These are phyloP conservation scores for Fusarium pseudograminearum DNA, from an alignment of 2,329 filamentous ascomycete species.

Conservation along the genomic window DNA sequence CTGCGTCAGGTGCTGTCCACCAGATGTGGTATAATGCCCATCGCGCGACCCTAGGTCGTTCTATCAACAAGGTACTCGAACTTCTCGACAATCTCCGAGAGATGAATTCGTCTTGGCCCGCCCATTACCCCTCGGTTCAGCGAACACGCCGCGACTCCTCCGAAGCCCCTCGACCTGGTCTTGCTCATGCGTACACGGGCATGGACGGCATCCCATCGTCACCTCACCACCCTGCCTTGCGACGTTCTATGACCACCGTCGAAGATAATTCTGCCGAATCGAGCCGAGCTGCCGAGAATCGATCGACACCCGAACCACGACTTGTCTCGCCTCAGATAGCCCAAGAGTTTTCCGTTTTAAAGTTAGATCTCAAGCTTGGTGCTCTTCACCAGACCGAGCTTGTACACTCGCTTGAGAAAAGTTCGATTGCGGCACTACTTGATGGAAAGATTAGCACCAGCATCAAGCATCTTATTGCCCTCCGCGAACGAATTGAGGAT, in stretches of 20 bases:
- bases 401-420: conserved; percentile 94
- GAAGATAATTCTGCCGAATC: conserved; percentile 72
- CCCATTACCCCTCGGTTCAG: conserved; percentile 90
- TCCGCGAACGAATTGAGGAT: conserved; percentile 95
- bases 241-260: conserved; percentile 79
- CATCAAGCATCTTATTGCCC: conserved; percentile 86
- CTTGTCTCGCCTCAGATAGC: conserved; percentile 92
- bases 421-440: conserved; percentile 87
- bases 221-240: conserved; percentile 63
- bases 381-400: conserved; percentile 87
- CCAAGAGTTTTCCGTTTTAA: conserved; percentile 94
- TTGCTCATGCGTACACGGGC: conserved; percentile 73
- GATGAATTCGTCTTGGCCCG: conserved; percentile 92
- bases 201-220: conserved; percentile 61
- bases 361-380: conserved; percentile 92
- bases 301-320: conserved; percentile 76
- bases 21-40: conserved; percentile 97
- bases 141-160: conserved; percentile 63
- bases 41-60: conserved; percentile 84
- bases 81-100: conserved; percentile 85
- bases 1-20: conserved; percentile 84
- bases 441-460: conserved; percentile 96
- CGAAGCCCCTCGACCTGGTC: conserved; percentile 67
- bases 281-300: conserved; percentile 75
- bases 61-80: conserved; percentile 88